These are phyloP conservation scores for Plasmodium ovale DNA, from an alignment of 169 alveolate species.

Conservation along the genomic window DNA sequence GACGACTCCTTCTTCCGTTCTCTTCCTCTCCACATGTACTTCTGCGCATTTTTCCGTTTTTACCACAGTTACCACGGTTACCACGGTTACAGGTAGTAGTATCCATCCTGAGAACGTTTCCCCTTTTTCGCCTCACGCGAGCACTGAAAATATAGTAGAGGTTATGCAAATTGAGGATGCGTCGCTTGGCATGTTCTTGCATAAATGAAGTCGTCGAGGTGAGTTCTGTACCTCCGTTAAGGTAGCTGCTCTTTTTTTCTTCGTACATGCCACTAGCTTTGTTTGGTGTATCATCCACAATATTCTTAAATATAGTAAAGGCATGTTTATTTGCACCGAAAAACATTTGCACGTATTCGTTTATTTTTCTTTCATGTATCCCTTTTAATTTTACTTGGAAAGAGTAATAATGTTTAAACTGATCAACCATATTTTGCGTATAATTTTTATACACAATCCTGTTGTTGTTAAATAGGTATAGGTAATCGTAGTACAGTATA, in stretches of 20 bases:
- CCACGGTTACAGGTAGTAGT: background rate
- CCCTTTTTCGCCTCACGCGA: background rate
- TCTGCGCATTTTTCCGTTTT: no score
- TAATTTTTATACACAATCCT: constrained; percentile 22
- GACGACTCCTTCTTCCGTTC: background rate
- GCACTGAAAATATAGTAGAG: constrained; percentile 46
- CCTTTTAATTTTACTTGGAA: constrained; percentile 60
- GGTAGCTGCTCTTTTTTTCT: background rate
- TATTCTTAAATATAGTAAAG: constrained; percentile 6
- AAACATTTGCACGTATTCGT: constrained; percentile 39
- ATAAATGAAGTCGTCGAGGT: constrained; percentile 17
- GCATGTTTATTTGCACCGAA: constrained; percentile 29
- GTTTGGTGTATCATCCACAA: background rate
- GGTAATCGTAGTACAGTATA: constrained; percentile 61
- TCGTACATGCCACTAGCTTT: background rate
- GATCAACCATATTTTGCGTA: constrained; percentile 5
- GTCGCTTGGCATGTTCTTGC: constrained; percentile 18
- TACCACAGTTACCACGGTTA: no score
- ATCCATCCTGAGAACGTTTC: background rate
- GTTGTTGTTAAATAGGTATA: constrained; percentile 47
- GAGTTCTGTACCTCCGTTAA: background rate
- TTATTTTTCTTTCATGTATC: constrained; percentile 11
- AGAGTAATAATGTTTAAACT: constrained; percentile 21
- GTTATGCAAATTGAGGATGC: constrained; percentile 2
- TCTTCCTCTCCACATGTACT: no score